Evolutionary conservation across 75 land plant genomes (phyloP), one percentile per base, ranked within the genome.

Genomic region (Isoetes taiwanensis): DNA sequence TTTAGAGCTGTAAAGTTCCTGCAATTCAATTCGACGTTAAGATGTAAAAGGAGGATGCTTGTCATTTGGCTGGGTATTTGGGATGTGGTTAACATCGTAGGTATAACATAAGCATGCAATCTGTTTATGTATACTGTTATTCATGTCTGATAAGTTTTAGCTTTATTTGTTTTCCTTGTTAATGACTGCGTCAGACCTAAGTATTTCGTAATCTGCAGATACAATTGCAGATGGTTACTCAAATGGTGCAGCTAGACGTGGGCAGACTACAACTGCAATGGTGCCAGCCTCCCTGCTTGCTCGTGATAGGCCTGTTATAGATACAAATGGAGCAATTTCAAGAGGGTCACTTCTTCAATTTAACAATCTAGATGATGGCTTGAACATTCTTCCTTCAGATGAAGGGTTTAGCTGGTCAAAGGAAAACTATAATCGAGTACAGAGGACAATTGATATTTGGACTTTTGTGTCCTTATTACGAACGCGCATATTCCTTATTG

Each of bases 381-480:
- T 69, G 4, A 75, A 73, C 52, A 78, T 80, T 34, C 52, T 91
- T 25, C 88, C 80, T 9, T 80, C 81, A n/a, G 98, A 81, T 62
- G 84, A 93, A 65, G 70, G 73, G 52, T 93, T 87, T 53, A 88
- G 90, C 37, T 93, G 98, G 98, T 75, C 98, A 1, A 87, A 80
- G 56, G 98, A 88, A 11, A 75, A 81, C 37, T 93, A 93, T 63
- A 93, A 69, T 52, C 52, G 68, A 9, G 23, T 66, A 58, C 90
- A 87, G 40, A 88, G 98, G 67, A 61, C 62, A 9, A 56, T 84
- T 26, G 98, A 93, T 62, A 73, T 93, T 4, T 93, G 98, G 98
- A 72, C 81, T 9, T 88, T 84, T 69, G 83, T 88, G 26, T 38
- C 84, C 1, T 63, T 79, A n/a, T 62, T 93, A 19, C 73, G 98